Base-by-base conservation (phyloP, 495 filamentous ascomycete species). In the Alectoria sarmentosa region DNA sequence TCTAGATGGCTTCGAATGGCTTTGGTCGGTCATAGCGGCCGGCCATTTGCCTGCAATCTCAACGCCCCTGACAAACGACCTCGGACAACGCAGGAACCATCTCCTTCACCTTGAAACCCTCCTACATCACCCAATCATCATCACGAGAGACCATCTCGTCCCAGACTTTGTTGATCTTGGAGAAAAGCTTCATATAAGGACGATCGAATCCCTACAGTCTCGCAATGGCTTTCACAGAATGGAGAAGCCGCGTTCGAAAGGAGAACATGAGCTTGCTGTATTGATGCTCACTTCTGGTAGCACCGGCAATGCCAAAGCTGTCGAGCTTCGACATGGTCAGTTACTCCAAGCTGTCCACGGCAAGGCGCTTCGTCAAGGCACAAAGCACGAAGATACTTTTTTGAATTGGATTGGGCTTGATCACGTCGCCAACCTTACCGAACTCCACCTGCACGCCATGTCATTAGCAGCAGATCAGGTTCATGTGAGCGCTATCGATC, bases 21-120 rank as follows among this genome's bases (percentile, higher is more conserved):
- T 80, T 66, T 83, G 78, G 80, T 70, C 76, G 13, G 73, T 77
- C n/a, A 58, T 75, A 7, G 59, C 72, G 10, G 76, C 78, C 7
- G 37, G 42, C 4, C 8, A 9, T 10, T 7, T 46, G 5, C 42
- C 42, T 0, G 21, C 42, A 2, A 4, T 46, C 6, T 46, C 42
- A 3, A 46, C 42, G 1, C 36, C 57, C 13, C 14, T 39, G 6
- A 14, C 10, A 0, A 59, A 59, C 17, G 57, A 59, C 15, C 3
- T 19, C 5, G 36, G 7, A 5, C 34, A 38, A 26, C 32, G 57
- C 1, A 23, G 8, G 21, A 59, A 41, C 7, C 36, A 59, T 57
- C 28, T 57, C 6, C 1, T 17, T 10, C 54, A 57, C 15, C 41
- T 44, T 19, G 7, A 44, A 15, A 41, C 38, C 14, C 14, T 41